These are phyloP conservation scores for Syzygium aqueum DNA, from an alignment of 345 rosid genomes.

Conservation along the genomic window DNA sequence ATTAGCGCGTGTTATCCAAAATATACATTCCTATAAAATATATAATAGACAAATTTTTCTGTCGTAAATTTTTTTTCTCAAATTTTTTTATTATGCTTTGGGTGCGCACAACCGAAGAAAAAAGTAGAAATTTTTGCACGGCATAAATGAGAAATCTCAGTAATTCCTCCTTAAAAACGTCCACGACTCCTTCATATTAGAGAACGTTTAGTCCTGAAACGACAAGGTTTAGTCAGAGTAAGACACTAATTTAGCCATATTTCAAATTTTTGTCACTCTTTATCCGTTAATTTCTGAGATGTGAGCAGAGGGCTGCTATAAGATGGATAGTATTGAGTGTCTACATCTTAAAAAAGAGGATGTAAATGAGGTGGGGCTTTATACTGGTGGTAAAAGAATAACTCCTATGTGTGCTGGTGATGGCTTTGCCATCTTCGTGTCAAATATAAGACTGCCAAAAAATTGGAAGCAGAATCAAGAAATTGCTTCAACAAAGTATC, in stretches of 20 bases:
- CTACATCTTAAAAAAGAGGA: neutral
- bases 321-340: neutral
- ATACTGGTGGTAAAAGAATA: neutral
- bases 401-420: neutral
- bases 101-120: neutral
- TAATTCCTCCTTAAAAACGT: too few relatives aligned
- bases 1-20: too few relatives aligned
- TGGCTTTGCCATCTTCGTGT: neutral
- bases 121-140: neutral
- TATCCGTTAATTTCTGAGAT: neutral
- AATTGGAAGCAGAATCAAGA: neutral
- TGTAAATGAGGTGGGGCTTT: neutral
- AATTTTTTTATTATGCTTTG: too few relatives aligned
- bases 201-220: too few relatives aligned
- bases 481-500: neutral
- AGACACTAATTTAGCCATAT: neutral
- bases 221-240: too few relatives aligned
- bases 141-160: neutral
- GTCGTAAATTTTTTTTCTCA: accelerated
- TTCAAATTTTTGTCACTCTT: neutral
- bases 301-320: neutral
- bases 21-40: too few relatives aligned
- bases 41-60: neutral
- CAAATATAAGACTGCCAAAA: neutral
- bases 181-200: neutral